Evolutionary conservation across 2,329 filamentous ascomycete genomes (phyloP).

Genomic region (Aureobasidium sp.): DNA sequence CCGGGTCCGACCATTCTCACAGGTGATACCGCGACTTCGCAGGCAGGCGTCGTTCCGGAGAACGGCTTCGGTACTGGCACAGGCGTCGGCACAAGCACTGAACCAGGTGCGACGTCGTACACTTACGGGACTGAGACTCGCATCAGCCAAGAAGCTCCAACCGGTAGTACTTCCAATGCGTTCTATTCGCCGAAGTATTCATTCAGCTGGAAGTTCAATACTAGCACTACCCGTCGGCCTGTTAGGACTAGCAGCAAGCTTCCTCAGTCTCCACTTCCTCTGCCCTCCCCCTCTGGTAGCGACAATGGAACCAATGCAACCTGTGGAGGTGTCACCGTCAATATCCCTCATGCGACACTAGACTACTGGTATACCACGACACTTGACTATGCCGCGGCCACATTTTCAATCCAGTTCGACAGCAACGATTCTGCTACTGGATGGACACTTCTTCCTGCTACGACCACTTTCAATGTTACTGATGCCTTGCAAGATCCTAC

Average conservation of each 20-base stretch:
- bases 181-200: not conserved
- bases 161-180: not conserved
- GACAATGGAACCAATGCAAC: conserved; percentile 13
- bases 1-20: not conserved
- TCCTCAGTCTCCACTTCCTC: not conserved
- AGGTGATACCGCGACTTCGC: not conserved
- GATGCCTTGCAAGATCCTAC: conserved; percentile 24
- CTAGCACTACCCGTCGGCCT: not conserved
- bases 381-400: conserved; percentile 29
- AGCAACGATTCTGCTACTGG: conserved; percentile 24
- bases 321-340: conserved; percentile 29
- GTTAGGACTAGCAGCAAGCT: not conserved
- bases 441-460: conserved; percentile 27
- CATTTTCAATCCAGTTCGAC: conserved; percentile 25
- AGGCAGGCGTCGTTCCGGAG: not conserved
- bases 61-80: not conserved
- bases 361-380: conserved; percentile 31
- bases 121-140: not conserved
- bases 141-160: not conserved
- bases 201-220: conserved; percentile 10
- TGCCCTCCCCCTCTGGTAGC: not conserved
- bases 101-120: not conserved
- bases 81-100: not conserved
- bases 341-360: conserved; percentile 28
- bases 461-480: conserved; percentile 29